A percentile compares a stretch with the other conserved stretches of the same genome.
Conservation (phyloP, 2,329 filamentous ascomycete species). For the Apiospora arundinis region DNA sequence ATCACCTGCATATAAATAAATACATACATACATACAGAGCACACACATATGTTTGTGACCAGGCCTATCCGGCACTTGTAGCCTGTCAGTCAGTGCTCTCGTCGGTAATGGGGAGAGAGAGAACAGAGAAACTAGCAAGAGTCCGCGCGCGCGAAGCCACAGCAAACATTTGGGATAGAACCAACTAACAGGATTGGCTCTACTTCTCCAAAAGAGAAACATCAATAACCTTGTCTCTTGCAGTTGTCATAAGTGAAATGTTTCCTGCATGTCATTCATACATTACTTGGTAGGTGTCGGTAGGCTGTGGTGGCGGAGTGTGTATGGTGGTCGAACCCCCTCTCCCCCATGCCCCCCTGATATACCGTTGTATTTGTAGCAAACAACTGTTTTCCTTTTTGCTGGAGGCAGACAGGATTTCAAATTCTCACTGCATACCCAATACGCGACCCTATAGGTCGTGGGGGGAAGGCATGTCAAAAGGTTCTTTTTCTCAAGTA, state of each 20-base stretch:
- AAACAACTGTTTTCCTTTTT: background rate
- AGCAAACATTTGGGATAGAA: background rate
- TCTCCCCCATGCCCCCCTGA: background rate
- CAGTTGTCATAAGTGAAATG: background rate
- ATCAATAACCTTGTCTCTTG: background rate
- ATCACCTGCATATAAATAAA: background rate
- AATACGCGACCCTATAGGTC: background rate
- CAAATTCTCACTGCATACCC: background rate
- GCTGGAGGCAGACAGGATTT: too few species aligned
- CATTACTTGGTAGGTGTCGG: too few species aligned
- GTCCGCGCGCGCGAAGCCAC: constrained; percentile 2
- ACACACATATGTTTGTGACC: background rate
- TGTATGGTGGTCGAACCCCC: background rate
- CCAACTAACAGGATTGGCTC: background rate
- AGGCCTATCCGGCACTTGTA: background rate
- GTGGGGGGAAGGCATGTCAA: background rate
- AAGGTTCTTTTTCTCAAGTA: background rate
- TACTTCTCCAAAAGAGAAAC: background rate
- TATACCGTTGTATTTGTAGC: background rate
- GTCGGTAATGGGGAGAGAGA: background rate
- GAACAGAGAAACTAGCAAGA: background rate
- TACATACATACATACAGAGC: background rate
- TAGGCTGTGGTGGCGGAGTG: background rate
- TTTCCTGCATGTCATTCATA: constrained; percentile 4
- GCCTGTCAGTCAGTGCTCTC: background rate